A percentile compares a stretch with the other conserved stretches of the same genome.
Conservation (phyloP, 306 rosid genomes). For the Prunus fruticosa region DNA sequence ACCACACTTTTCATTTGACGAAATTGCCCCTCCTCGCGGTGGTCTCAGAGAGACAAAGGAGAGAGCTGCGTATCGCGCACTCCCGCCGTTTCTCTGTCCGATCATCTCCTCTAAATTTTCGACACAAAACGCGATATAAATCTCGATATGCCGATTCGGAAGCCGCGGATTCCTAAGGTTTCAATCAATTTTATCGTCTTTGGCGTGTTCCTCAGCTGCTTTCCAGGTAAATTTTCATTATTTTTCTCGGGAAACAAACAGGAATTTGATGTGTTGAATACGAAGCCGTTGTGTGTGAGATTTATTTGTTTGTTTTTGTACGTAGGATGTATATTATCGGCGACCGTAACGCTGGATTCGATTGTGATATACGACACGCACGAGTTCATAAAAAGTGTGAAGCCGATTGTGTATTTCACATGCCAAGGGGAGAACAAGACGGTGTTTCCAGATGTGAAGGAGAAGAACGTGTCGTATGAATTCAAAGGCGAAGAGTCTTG, state of each 20-base stretch:
- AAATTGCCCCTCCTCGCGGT: constrained; percentile 4
- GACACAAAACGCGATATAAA: background rate
- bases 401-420: constrained; percentile 65
- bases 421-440: constrained; percentile 66
- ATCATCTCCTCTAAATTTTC: background rate
- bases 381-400: constrained; percentile 43
- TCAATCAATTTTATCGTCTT: constrained; percentile 23
- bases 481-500: constrained; percentile 89
- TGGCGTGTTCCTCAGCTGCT: constrained; percentile 35
- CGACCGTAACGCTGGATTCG: constrained; percentile 58
- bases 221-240: constrained; percentile 41
- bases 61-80: constrained; percentile 9
- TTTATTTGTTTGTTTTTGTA: background rate
- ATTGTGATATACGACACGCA: constrained; percentile 63
- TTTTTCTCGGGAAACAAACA: constrained; percentile 1
- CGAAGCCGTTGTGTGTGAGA: background rate
- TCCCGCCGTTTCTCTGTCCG: constrained; percentile 17
- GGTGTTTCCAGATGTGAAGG: constrained; percentile 61
- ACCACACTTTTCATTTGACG: background rate
- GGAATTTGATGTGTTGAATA: background rate
- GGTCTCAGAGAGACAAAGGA: background rate
- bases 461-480: constrained; percentile 39
- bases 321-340: constrained; percentile 51
- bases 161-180: constrained; percentile 23
- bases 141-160: constrained; percentile 42